Evolutionary conservation across 257 asterid species (phyloP).

Genomic region (Nicotiana paniculata): DNA sequence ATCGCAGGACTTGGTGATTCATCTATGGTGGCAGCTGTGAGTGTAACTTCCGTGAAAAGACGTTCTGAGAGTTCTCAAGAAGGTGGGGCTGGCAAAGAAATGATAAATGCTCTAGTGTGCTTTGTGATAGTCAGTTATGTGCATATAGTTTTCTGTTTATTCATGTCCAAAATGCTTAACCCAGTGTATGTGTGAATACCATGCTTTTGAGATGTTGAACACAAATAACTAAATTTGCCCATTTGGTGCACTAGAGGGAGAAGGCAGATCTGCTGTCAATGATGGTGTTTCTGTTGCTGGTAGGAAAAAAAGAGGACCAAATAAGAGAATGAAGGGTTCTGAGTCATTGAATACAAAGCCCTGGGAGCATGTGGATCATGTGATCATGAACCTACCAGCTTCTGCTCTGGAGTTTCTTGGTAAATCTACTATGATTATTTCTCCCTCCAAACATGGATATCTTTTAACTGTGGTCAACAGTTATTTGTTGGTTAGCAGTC

Average conservation of each 20-base stretch:
- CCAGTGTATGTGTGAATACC: not conserved
- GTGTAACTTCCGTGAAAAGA: slow-evolving; percentile 41
- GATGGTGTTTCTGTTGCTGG: slow-evolving; percentile 26
- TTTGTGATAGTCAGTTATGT: not conserved
- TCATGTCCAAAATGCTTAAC: not conserved
- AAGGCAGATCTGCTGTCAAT: slow-evolving; percentile 23
- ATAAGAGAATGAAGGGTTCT: slow-evolving; percentile 44
- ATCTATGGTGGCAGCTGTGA: slow-evolving; percentile 27
- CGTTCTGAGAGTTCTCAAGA: slow-evolving; percentile 39
- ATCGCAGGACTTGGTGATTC: slow-evolving; percentile 19
- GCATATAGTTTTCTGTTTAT: not conserved
- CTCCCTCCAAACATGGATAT: not conserved
- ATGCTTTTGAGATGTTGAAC: not conserved
- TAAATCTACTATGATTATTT: slow-evolving; percentile 18
- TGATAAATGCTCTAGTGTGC: not conserved
- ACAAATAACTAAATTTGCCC: slow-evolving; percentile 3
- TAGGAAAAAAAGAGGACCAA: slow-evolving; percentile 43
- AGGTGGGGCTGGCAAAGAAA: slow-evolving; percentile 28
- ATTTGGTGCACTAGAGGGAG: slow-evolving; percentile 34
- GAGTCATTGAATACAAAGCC: slow-evolving; percentile 48
- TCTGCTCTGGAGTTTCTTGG: slow-evolving; percentile 89
- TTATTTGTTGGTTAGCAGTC: not conserved
- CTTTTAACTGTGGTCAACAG: not conserved
- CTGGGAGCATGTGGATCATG: slow-evolving; percentile 91
- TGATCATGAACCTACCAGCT: slow-evolving; percentile 94